Evolutionary conservation across 2,329 filamentous ascomycete species (phyloP), one percentile per base, ranked within the genome.

Genomic region (Botrytis hyacinthi): DNA sequence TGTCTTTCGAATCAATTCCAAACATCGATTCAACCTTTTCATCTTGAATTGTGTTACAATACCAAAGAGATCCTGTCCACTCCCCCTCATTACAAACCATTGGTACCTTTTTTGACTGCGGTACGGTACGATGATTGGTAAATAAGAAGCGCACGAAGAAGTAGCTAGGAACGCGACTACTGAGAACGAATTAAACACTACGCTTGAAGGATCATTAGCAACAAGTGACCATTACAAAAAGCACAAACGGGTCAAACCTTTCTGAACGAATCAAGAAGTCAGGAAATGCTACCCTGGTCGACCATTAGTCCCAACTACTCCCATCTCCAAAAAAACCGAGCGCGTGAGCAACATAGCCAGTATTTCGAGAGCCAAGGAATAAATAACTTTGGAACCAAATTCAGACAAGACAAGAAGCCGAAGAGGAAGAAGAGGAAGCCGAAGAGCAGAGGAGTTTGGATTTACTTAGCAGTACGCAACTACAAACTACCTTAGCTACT

Each of bases 201-300:
- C 66, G 66, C 66, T 48, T 57, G 46, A 68, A 68, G 44, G 66
- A 68, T 40, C 32, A 68, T 68, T 20, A 32, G 46, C 65, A 42
- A 37, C 60, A n/a, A 62, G 60, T 63, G 37, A 63, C 61, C 61
- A 63, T 10, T 10, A 63, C 37, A 29, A n/a, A 63, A 63, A 62
- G 60, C 60, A 62, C 37, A 26, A 62, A 62, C 60, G 60, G 60
- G 60, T 26, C 22, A 40, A 62, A 62, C 22, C 35, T 8, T n/a
- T 40, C 18, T 16, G 3, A 18, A 62, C 61, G 37, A 42, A 63
- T 63, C 61, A 63, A 20, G 26, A 29, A 29, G 16, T n/a, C 26
- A 63, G 16, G 22, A 44, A 44, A 63, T 63, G 16, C 8, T 0
- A 63, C 61, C 61, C 61, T 22, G 20, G 61, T 42, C 61, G 61